Evolutionary conservation across 768 basidiomycete species (phyloP).

Genomic region (Mycena vulgaris): DNA sequence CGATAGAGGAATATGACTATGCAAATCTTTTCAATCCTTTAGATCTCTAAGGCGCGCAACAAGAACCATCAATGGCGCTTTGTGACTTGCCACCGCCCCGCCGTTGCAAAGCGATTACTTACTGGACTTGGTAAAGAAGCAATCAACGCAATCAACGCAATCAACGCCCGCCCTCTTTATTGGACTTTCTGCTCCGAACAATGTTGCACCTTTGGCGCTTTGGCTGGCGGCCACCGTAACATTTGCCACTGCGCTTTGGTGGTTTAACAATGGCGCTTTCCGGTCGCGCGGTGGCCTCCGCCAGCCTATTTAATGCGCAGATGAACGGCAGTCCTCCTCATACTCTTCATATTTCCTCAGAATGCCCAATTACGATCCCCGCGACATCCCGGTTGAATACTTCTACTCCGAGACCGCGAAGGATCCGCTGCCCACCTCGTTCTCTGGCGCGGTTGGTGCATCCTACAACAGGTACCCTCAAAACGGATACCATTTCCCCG

Average conservation of each 20-base stretch:
- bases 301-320: conserved; percentile 22
- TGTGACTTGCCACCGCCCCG: too few relatives aligned
- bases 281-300: neutral
- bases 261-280: conserved; percentile 31
- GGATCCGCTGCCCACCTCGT: conserved; percentile 22
- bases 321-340: neutral
- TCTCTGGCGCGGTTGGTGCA: conserved; percentile 27
- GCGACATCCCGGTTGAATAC: conserved; percentile 6
- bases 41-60: neutral
- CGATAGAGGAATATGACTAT: too few relatives aligned
- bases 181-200: conserved; percentile 16
- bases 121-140: conserved; percentile 12
- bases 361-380: conserved; percentile 22
- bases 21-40: neutral
- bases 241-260: conserved; percentile 22
- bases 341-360: neutral
- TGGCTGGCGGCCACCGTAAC: conserved; percentile 22
- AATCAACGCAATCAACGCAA: conserved; percentile 6
- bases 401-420: conserved; percentile 15
- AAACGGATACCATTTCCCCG: conserved; percentile 13
- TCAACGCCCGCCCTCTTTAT: conserved; percentile 12
- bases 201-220: conserved; percentile 21
- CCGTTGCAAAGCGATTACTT: neutral
- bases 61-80: conserved; percentile 10
- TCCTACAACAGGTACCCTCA: conserved; percentile 10